Percentiles rank a stretch among this genome's conserved stretches.
Evolutionary conservation across 1,284 basidiomycete genomes (phyloP).

Genomic region (Pascua guehoae): DNA sequence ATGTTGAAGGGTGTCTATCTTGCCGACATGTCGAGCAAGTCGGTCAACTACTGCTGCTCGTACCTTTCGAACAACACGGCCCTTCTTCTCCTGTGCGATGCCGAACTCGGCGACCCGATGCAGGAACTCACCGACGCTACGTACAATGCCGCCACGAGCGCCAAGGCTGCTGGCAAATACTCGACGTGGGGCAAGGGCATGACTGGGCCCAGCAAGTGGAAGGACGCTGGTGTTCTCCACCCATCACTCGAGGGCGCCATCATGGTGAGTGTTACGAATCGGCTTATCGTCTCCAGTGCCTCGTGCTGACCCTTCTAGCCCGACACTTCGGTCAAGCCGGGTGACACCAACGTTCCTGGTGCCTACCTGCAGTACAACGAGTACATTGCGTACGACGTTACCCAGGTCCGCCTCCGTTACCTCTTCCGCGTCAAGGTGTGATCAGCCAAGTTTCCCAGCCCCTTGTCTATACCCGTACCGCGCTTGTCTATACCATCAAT

Average conservation of each 20-base stretch:
- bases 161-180: slow-evolving; percentile 8
- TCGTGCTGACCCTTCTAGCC: slow-evolving; percentile 4
- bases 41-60: slow-evolving; percentile 60
- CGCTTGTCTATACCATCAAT: too few species aligned
- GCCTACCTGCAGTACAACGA: slow-evolving; percentile 22
- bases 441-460: too few species aligned
- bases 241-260: slow-evolving; percentile 14
- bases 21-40: slow-evolving; percentile 67
- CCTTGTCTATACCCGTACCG: too few species aligned
- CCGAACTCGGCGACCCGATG: slow-evolving; percentile 20
- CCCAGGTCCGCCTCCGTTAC: slow-evolving; percentile 18
- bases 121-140: slow-evolving; percentile 11
- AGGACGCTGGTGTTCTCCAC: slow-evolving; percentile 17
- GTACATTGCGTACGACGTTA: slow-evolving; percentile 19
- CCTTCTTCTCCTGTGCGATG: slow-evolving; percentile 21
- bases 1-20: slow-evolving; percentile 61
- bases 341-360: slow-evolving; percentile 7
- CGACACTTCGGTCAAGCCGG: slow-evolving; percentile 4
- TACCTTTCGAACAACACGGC: slow-evolving; percentile 20
- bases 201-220: slow-evolving; percentile 15
- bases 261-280: slow-evolving; percentile 4
- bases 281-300: neutral
- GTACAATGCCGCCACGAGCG: slow-evolving; percentile 15
- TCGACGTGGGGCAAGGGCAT: slow-evolving; percentile 21
- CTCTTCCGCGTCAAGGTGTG: slow-evolving; percentile 16